Evolutionary conservation across 495 filamentous ascomycete genomes (phyloP).

Genomic region (Margaritispora aquatica): DNA sequence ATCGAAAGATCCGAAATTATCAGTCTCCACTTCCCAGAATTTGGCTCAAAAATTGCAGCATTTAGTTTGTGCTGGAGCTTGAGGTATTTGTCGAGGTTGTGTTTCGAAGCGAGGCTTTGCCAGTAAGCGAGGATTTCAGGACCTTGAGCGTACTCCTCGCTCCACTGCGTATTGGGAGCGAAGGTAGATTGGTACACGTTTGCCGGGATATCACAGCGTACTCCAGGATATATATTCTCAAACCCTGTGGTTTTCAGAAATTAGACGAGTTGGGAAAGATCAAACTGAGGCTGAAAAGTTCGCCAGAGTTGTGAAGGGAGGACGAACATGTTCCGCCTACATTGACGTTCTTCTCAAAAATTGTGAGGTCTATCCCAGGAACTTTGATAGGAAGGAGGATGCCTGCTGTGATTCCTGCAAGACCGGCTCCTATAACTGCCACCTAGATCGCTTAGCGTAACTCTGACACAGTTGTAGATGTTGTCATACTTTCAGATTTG

Average conservation of each 20-base stretch:
- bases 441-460: too few relatives aligned
- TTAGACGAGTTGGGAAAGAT: not conserved
- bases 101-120: conserved; percentile 42
- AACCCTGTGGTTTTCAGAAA: not conserved
- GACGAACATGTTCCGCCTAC: conserved; percentile 30
- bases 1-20: conserved; percentile 11
- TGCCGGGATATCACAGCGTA: conserved; percentile 53
- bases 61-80: conserved; percentile 37
- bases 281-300: not conserved
- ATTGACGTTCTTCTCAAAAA: conserved; percentile 51
- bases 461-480: not conserved
- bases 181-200: conserved; percentile 52
- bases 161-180: conserved; percentile 48
- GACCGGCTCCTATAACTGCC: conserved; percentile 46
- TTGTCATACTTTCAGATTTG: not conserved
- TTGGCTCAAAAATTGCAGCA: conserved; percentile 39
- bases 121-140: conserved; percentile 51
- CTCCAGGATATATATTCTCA: conserved; percentile 54
- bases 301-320: not conserved
- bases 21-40: conserved; percentile 41
- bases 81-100: conserved; percentile 43
- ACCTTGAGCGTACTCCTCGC: conserved; percentile 48
- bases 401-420: conserved; percentile 44
- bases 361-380: conserved; percentile 41
- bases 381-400: conserved; percentile 43